Evolutionary conservation across 148 eudicot genomes (phyloP).

Genomic region (Camellia japonica): DNA sequence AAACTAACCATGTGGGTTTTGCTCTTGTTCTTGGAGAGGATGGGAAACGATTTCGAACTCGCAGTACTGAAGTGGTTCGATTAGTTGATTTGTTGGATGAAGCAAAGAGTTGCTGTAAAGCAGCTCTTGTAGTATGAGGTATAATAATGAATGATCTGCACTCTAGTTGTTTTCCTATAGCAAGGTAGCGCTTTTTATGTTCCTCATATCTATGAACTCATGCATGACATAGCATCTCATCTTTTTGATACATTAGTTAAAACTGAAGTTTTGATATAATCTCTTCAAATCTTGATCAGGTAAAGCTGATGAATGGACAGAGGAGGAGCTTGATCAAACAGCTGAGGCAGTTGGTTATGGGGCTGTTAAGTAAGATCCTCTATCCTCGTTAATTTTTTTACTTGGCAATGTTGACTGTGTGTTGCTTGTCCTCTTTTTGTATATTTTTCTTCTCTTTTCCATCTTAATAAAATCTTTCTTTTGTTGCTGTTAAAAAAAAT

Average conservation of each 20-base stretch:
- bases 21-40: constrained; percentile 97
- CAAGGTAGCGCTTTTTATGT: background rate
- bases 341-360: constrained; percentile 99
- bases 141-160: constrained; percentile 7
- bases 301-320: constrained; percentile 74
- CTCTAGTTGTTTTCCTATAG: background rate
- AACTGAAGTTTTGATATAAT: background rate
- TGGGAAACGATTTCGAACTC: constrained; percentile 90
- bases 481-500: too few species aligned
- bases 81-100: constrained; percentile 93
- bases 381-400: background rate
- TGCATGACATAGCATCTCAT: background rate
- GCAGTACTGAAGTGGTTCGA: constrained; percentile 78
- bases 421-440: background rate
- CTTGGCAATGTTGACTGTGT: background rate
- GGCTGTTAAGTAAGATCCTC: constrained; percentile 82
- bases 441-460: too few species aligned
- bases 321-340: constrained; percentile 72
- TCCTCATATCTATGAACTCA: background rate
- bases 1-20: constrained; percentile 86
- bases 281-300: constrained; percentile 39
- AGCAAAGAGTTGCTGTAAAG: constrained; percentile 78
- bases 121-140: constrained; percentile 76
- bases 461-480: too few species aligned
- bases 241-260: constrained; percentile 1